phyloP scores from a whole-genome alignment of 2,329 filamentous ascomycete species.

The Dactylonectria macrodidyma region DNA sequence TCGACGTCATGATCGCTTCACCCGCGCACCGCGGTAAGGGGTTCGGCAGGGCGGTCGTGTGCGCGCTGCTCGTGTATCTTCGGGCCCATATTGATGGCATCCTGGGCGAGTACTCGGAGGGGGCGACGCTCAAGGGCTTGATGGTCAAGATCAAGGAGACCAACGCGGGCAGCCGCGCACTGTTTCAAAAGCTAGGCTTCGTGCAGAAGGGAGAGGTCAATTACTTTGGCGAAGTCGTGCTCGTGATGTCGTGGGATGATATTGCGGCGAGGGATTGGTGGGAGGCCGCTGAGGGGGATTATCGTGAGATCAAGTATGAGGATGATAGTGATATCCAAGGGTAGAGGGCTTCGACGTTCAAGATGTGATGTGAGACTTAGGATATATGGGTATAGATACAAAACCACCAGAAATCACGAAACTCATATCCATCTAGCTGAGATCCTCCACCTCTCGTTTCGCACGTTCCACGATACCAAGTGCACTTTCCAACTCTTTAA shows the following conservation, averaged over 20 bases:
- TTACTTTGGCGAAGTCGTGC: conserved; percentile 73
- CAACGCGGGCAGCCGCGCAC: conserved; percentile 66
- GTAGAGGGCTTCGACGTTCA: not conserved
- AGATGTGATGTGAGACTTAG: too few species aligned
- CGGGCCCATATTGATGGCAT: conserved; percentile 66
- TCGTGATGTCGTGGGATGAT: conserved; percentile 58
- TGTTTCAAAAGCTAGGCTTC: conserved; percentile 69
- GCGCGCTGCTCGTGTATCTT: conserved; percentile 80
- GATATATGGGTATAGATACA: not conserved
- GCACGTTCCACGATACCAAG: conserved; percentile 40
- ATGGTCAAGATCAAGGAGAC: conserved; percentile 72
- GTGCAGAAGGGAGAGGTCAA: conserved; percentile 66
- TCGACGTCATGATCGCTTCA: conserved; percentile 89
- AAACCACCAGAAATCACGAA: not conserved
- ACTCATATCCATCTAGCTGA: not conserved
- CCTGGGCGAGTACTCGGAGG: conserved; percentile 60
- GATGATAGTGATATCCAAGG: not conserved
- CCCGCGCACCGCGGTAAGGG: conserved; percentile 72
- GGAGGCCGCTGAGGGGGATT: conserved; percentile 34
- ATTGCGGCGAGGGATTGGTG: conserved; percentile 45
- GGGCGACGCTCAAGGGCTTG: conserved; percentile 51
- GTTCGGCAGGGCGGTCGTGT: conserved; percentile 75
- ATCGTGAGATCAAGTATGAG: conserved; percentile 45
- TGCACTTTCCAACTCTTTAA: conserved; percentile 35
- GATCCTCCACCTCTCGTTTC: conserved; percentile 25